Conservation (phyloP, 345 rosid species). For the Acer yangbiense region DNA sequence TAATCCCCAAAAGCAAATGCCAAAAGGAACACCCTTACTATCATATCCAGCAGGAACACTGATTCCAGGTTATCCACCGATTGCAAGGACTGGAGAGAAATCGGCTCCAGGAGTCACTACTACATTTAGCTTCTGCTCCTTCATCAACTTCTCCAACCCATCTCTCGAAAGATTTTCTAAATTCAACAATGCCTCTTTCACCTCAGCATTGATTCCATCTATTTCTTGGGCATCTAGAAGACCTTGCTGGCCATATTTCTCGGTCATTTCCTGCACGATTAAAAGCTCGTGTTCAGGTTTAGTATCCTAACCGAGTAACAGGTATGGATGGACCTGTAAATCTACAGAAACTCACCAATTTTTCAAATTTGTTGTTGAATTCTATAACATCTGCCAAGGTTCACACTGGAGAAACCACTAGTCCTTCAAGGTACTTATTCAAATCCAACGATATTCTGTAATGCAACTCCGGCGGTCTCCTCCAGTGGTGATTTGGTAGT, state of each 20-base stretch:
- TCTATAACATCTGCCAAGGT: conserved; percentile 37
- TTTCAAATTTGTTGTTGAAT: not conserved
- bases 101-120: conserved; percentile 21
- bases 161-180: conserved; percentile 8
- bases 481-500: too few species aligned
- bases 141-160: conserved; percentile 35
- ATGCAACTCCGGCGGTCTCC: too few species aligned
- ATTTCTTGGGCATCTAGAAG: not conserved
- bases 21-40: too few species aligned
- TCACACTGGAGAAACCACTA: conserved; percentile 37
- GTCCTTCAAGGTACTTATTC: conserved; percentile 28
- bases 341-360: not conserved
- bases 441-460: too few species aligned
- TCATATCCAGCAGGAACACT: not conserved
- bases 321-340: not conserved
- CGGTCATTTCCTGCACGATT: conserved; percentile 31
- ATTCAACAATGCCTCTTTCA: conserved; percentile 24
- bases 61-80: conserved; percentile 43
- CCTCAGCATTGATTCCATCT: conserved; percentile 10
- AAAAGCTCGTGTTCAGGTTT: not conserved
- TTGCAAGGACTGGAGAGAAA: conserved; percentile 27
- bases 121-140: conserved; percentile 42
- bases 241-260: conserved; percentile 32
- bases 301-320: too few species aligned
- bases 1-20: too few species aligned